These are phyloP conservation scores for Jacaranda mimosifolia DNA, from an alignment of 257 asterid genomes.

Conservation along the genomic window DNA sequence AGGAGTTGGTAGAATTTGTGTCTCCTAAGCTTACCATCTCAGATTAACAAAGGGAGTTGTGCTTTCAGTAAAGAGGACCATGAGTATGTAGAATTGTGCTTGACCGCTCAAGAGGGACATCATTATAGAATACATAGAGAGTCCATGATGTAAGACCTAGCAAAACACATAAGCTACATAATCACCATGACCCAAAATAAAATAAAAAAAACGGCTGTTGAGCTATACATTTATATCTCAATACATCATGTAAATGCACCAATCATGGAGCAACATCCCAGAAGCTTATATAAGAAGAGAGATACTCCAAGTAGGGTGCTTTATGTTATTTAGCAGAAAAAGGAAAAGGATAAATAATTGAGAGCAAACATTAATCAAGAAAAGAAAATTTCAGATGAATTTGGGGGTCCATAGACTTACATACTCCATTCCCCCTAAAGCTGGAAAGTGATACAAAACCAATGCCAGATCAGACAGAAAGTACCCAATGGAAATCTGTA, in stretches of 20 bases:
- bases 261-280: slow-evolving; percentile 2
- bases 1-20: slow-evolving; percentile 17
- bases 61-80: slow-evolving; percentile 92
- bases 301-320: background rate
- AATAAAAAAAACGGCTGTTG: slow-evolving; percentile 14
- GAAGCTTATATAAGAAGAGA: slow-evolving; percentile 9
- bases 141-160: slow-evolving; percentile 90
- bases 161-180: slow-evolving; percentile 33
- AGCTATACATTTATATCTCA: slow-evolving; percentile 3
- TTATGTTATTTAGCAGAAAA: background rate
- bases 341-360: background rate
- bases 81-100: slow-evolving; percentile 77
- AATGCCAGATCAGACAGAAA: slow-evolving; percentile 82
- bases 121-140: slow-evolving; percentile 75
- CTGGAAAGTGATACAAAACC: slow-evolving; percentile 72
- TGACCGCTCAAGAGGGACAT: slow-evolving; percentile 86
- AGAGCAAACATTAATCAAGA: background rate
- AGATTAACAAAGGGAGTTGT: slow-evolving; percentile 93
- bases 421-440: slow-evolving; percentile 89
- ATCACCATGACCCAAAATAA: slow-evolving; percentile 8
- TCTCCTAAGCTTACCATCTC: slow-evolving; percentile 72
- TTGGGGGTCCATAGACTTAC: slow-evolving; percentile 60
- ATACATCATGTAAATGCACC: slow-evolving; percentile 21
- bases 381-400: slow-evolving; percentile 19
- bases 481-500: slow-evolving; percentile 90